Evolutionary conservation across 2,329 filamentous ascomycete genomes (phyloP).

Genomic region (Alternaria ethzedia): DNA sequence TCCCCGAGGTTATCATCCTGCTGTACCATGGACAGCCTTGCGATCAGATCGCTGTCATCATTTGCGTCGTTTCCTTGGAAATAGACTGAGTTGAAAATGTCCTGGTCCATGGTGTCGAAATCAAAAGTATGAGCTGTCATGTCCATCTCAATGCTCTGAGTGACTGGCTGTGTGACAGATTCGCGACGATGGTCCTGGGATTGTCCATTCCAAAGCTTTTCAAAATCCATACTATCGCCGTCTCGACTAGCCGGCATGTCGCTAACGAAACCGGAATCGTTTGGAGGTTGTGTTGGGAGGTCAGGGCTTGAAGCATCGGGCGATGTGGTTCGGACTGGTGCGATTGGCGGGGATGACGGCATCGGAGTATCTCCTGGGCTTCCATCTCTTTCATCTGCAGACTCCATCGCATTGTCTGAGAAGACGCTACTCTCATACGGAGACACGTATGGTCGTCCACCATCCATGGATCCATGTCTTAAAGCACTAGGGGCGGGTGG

Average conservation of each 20-base stretch:
- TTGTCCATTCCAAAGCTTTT: conserved; percentile 26
- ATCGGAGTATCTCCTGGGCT: conserved; percentile 71
- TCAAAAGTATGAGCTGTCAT: conserved; percentile 9
- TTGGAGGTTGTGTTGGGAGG: conserved; percentile 63
- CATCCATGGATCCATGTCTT: conserved; percentile 67
- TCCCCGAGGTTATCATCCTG: neutral
- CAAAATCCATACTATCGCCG: conserved; percentile 62
- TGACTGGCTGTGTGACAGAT: conserved; percentile 21
- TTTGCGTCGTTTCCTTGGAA: conserved; percentile 7
- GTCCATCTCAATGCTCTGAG: conserved; percentile 30
- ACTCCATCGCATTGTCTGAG: conserved; percentile 54
- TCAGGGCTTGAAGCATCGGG: conserved; percentile 80
- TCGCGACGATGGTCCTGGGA: conserved; percentile 21
- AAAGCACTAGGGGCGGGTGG: conserved; percentile 56
- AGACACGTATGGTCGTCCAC: conserved; percentile 37
- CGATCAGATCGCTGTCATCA: conserved; percentile 1
- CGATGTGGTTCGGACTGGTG: conserved; percentile 61
- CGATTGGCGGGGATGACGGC: conserved; percentile 86
- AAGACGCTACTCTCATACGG: conserved; percentile 42
- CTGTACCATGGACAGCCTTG: conserved; percentile 2
- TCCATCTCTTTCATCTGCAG: conserved; percentile 56
- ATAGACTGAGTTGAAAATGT: conserved; percentile 9
- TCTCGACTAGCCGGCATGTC: conserved; percentile 74
- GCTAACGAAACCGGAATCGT: conserved; percentile 85
- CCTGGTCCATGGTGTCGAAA: conserved; percentile 12